A percentile compares a stretch with the other conserved stretches of the same genome.
phyloP scores from a whole-genome alignment of 495 filamentous ascomycete species.

The Mycothermus thermophilus region DNA sequence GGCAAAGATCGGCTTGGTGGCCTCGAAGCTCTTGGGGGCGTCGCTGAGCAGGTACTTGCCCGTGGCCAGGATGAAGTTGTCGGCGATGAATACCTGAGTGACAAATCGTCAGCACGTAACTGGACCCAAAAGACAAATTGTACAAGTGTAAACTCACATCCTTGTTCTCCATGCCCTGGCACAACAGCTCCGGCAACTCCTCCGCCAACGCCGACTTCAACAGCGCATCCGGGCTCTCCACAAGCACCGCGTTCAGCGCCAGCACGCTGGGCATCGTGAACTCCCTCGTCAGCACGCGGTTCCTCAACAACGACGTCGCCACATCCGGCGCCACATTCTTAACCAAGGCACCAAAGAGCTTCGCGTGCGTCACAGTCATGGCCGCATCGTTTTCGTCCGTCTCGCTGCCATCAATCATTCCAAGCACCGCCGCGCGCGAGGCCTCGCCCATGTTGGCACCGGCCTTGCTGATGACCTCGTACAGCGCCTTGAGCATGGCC shows the following conservation, averaged over 20 bases:
- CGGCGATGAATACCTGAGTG: slow-evolving; percentile 59
- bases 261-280: slow-evolving; percentile 56
- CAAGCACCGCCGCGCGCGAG: slow-evolving; percentile 66
- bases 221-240: slow-evolving; percentile 59
- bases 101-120: too few relatives aligned
- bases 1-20: slow-evolving; percentile 64
- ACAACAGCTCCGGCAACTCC: slow-evolving; percentile 61
- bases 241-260: slow-evolving; percentile 73
- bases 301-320: slow-evolving; percentile 59
- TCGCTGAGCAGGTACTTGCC: slow-evolving; percentile 80
- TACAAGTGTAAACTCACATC: slow-evolving; percentile 39
- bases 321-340: slow-evolving; percentile 60
- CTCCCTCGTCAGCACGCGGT: slow-evolving; percentile 58
- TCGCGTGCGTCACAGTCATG: slow-evolving; percentile 79
- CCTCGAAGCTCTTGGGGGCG: slow-evolving; percentile 47
- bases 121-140: too few relatives aligned
- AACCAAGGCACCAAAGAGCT: slow-evolving; percentile 74
- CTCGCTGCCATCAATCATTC: slow-evolving; percentile 78
- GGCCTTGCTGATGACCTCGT: slow-evolving; percentile 90
- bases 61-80: slow-evolving; percentile 85
- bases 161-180: slow-evolving; percentile 62
- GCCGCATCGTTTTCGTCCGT: slow-evolving; percentile 55
- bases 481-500: slow-evolving; percentile 94
- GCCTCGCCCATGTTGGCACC: slow-evolving; percentile 86
- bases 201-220: slow-evolving; percentile 47